Evolutionary conservation across 345 rosid species (phyloP).

Genomic region (Pugionium cornutum): DNA sequence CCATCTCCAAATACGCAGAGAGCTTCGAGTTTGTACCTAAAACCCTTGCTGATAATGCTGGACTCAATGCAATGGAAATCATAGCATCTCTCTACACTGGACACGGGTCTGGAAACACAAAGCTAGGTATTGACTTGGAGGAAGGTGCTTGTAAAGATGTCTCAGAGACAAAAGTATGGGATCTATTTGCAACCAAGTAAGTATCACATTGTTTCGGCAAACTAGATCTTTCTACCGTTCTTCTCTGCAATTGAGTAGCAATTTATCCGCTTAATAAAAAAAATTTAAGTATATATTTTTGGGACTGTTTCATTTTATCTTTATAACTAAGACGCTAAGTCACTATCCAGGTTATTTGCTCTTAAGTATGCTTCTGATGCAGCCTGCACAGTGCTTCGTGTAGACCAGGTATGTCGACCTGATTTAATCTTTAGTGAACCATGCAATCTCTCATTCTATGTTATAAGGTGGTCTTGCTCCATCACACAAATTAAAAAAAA

Average conservation of each 20-base stretch:
- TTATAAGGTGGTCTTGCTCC: background rate
- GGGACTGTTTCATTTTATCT: background rate
- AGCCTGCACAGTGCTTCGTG: slow-evolving; percentile 93
- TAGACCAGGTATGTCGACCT: slow-evolving; percentile 76
- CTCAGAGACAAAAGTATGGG: slow-evolving; percentile 72
- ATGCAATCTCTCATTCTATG: background rate
- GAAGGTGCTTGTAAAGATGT: slow-evolving; percentile 80
- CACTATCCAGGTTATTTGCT: slow-evolving; percentile 67
- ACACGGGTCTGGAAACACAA: slow-evolving; percentile 85
- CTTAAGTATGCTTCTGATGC: slow-evolving; percentile 97
- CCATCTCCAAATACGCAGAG: slow-evolving; percentile 91
- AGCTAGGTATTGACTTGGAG: slow-evolving; percentile 86
- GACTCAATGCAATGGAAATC: slow-evolving; percentile 92
- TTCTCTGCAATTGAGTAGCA: background rate
- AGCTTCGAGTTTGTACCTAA: slow-evolving; percentile 96
- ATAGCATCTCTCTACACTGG: slow-evolving; percentile 87
- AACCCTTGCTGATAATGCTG: slow-evolving; percentile 93
- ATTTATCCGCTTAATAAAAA: background rate
- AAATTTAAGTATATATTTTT: background rate
- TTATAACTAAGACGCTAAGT: slow-evolving; percentile 7
- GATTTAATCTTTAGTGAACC: background rate
- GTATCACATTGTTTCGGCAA: slow-evolving; percentile 21
- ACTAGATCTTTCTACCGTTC: background rate
- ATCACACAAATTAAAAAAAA: slow-evolving; percentile 4
- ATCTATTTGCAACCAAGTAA: slow-evolving; percentile 87